Evolutionary conservation across 2,329 filamentous ascomycete species (phyloP).

Genomic region (Ambrosiella xylebori): DNA sequence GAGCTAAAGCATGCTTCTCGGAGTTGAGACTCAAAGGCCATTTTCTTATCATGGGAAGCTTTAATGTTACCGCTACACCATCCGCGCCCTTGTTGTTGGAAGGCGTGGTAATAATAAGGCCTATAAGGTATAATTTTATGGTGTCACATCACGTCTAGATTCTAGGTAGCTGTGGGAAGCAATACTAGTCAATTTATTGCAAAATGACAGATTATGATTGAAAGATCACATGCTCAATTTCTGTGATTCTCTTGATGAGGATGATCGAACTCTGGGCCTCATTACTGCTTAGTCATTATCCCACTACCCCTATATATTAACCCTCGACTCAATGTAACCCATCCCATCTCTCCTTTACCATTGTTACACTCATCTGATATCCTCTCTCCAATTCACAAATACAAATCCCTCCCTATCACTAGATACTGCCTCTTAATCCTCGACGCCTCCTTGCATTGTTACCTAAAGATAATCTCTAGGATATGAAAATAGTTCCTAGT

Average conservation of each 20-base stretch:
- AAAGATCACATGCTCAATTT: background rate
- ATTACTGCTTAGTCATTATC: background rate
- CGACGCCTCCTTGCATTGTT: background rate
- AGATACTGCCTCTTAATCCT: background rate
- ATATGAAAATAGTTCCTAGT: background rate
- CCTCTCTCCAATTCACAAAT: background rate
- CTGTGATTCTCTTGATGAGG: background rate
- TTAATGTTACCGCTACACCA: slow-evolving; percentile 15
- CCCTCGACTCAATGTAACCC: background rate
- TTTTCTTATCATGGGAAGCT: slow-evolving; percentile 12
- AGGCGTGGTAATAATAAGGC: background rate
- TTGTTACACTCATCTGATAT: background rate
- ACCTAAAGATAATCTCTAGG: background rate
- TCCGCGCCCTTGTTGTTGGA: slow-evolving; percentile 1
- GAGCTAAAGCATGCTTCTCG: slow-evolving; percentile 10
- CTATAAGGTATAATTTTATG: background rate
- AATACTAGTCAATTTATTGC: no score
- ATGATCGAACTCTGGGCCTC: background rate
- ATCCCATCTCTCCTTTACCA: background rate
- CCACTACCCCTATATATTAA: background rate
- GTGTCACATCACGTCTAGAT: background rate
- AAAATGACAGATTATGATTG: no score
- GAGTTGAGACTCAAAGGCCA: slow-evolving; percentile 4
- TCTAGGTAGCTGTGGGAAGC: background rate
- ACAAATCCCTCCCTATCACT: background rate